Conservation (phyloP, 805 yeast genomes). For the Wickerhamiella parazyma region DNA sequence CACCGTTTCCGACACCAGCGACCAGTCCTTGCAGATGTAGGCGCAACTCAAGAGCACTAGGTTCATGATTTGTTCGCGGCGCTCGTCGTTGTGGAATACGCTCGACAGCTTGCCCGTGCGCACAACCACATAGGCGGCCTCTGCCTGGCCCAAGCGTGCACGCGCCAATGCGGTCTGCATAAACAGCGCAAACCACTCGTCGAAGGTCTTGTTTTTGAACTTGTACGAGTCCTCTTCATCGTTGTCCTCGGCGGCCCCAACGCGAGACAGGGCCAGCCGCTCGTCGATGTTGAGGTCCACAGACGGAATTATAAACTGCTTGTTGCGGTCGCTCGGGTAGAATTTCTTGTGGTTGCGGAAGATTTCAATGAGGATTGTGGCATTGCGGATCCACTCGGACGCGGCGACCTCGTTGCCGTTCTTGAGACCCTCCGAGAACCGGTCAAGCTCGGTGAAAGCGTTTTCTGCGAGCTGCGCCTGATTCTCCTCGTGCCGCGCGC, state of each 20-base stretch:
- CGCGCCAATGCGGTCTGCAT: constrained; percentile 63
- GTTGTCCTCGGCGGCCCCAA: constrained; percentile 29
- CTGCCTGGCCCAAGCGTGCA: constrained; percentile 43
- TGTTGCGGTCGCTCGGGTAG: constrained; percentile 62
- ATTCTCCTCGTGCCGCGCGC: constrained; percentile 34
- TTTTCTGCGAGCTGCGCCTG: constrained; percentile 13
- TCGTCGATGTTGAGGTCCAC: constrained; percentile 51
- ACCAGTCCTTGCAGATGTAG: constrained; percentile 36
- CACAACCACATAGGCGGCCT: constrained; percentile 54
- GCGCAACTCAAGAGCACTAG: constrained; percentile 56
- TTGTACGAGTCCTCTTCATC: constrained; percentile 24
- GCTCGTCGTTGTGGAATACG: constrained; percentile 58
- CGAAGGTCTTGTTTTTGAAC: constrained; percentile 64
- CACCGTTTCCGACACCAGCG: constrained; percentile 41
- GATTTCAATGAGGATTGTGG: constrained; percentile 69
- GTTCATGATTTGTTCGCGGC: constrained; percentile 44
- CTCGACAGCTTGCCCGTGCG: constrained; percentile 65
- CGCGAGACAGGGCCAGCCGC: constrained; percentile 23
- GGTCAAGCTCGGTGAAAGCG: constrained; percentile 32
- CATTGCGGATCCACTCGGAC: constrained; percentile 70
- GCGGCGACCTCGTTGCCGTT: constrained; percentile 47
- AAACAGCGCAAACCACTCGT: constrained; percentile 74
- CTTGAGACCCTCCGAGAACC: constrained; percentile 37
- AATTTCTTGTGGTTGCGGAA: constrained; percentile 67
- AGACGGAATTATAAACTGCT: constrained; percentile 16